phyloP scores from a whole-genome alignment of 306 rosid genomes.

The Fagus sylvatica region DNA sequence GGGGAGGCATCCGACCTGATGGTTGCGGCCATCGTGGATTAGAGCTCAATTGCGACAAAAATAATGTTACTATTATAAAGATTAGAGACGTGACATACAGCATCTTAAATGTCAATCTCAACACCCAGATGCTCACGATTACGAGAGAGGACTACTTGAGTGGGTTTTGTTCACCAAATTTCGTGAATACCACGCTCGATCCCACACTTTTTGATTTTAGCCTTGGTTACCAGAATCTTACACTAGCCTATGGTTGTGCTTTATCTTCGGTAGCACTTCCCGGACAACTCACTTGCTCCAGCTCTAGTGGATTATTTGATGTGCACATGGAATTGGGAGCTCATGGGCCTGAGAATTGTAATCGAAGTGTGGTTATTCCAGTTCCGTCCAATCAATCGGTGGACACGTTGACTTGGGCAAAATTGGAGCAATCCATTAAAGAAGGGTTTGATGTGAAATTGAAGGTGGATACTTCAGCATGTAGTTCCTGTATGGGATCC shows the following conservation, averaged over 20 bases:
- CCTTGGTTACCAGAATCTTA: constrained; percentile 17
- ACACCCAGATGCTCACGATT: constrained; percentile 26
- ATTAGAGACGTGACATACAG: constrained; percentile 35
- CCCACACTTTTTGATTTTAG: constrained; percentile 19
- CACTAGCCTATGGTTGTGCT: constrained; percentile 39
- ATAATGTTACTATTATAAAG: constrained; percentile 16
- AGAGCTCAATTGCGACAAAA: constrained; percentile 25
- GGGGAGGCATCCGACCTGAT: constrained; percentile 36
- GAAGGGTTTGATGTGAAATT: constrained; percentile 16
- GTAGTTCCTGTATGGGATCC: neutral
- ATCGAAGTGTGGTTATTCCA: constrained; percentile 29
- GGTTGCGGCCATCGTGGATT: constrained; percentile 50
- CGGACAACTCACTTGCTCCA: constrained; percentile 5
- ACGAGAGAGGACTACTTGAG: constrained; percentile 30
- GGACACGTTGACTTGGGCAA: neutral
- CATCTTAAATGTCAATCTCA: constrained; percentile 20
- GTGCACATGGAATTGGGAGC: neutral
- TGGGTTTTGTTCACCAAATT: constrained; percentile 30
- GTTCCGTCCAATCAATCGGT: fast-evolving
- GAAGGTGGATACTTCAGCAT: constrained; percentile 7
- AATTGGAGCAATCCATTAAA: constrained; percentile 4
- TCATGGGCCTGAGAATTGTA: neutral
- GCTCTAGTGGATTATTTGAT: too few relatives aligned
- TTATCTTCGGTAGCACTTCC: neutral
- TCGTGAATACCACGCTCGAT: constrained; percentile 35